phyloP scores from a whole-genome alignment of 441 rosid genomes.

The Eruca vesicaria region DNA sequence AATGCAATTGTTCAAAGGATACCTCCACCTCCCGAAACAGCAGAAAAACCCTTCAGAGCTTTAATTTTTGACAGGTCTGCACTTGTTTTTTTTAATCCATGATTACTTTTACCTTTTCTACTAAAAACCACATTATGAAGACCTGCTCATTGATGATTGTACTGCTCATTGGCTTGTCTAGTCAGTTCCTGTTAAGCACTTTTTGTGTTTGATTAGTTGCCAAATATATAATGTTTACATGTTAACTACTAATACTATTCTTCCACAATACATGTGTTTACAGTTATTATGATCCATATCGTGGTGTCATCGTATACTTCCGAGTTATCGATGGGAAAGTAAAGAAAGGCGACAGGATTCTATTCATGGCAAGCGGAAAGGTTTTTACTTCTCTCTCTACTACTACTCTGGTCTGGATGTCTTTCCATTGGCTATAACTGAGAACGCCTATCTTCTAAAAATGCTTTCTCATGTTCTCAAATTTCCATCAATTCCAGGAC shows the following conservation, averaged over 20 bases:
- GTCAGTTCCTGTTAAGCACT: background rate
- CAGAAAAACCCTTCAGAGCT: slow-evolving; percentile 68
- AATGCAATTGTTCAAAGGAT: slow-evolving; percentile 75
- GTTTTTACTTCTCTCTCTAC: slow-evolving; percentile 32
- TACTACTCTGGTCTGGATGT: background rate
- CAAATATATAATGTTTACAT: background rate
- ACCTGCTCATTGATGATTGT: background rate
- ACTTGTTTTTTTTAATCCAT: slow-evolving; percentile 4
- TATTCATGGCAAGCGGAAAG: slow-evolving; percentile 95
- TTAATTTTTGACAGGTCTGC: slow-evolving; percentile 93
- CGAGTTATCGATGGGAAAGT: slow-evolving; percentile 91
- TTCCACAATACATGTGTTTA: slow-evolving; percentile 20
- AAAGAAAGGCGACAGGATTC: slow-evolving; percentile 89
- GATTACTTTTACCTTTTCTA: background rate
- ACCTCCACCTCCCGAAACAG: slow-evolving; percentile 76
- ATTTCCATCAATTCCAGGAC: slow-evolving; percentile 55
- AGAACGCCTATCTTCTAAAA: background rate
- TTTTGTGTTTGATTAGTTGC: slow-evolving; percentile 9
- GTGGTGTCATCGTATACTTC: slow-evolving; percentile 95
- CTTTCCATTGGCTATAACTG: background rate
- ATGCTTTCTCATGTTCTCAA: slow-evolving; percentile 6
- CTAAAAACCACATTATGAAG: background rate
- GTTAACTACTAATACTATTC: slow-evolving; percentile 5
- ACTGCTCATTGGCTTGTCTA: background rate
- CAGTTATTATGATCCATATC: slow-evolving; percentile 98